These are phyloP conservation scores for Wickerhamiella sergipiensis DNA, from an alignment of 805 yeast species.

Conservation along the genomic window DNA sequence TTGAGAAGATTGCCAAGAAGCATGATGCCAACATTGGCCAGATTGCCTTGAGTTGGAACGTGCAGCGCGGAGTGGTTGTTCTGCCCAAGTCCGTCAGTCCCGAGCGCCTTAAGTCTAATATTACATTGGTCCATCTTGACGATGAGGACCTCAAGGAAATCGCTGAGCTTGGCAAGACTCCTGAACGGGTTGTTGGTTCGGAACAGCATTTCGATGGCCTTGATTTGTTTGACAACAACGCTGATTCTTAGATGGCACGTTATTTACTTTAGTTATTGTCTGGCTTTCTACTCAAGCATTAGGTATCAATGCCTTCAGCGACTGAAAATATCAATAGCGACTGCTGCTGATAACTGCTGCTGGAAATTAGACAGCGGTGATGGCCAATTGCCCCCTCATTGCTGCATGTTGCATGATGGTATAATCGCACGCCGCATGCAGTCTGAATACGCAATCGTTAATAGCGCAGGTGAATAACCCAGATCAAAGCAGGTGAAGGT, in stretches of 20 bases:
- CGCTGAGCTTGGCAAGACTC: conserved; percentile 5
- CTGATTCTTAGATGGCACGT: neutral
- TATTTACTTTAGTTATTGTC: too few species aligned
- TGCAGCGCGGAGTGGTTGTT: conserved; percentile 37
- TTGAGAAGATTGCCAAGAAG: conserved; percentile 42
- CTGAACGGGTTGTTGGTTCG: conserved; percentile 3
- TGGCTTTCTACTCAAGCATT: too few species aligned
- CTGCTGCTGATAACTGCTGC: too few species aligned
- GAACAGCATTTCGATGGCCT: neutral
- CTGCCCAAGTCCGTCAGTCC: conserved; percentile 57
- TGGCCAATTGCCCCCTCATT: too few species aligned
- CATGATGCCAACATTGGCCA: conserved; percentile 33
- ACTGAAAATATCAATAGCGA: too few species aligned
- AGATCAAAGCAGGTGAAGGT: too few species aligned
- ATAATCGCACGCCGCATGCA: too few species aligned
- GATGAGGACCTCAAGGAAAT: conserved; percentile 28
- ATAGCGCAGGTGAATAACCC: too few species aligned
- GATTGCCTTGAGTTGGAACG: conserved; percentile 12
- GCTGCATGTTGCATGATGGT: too few species aligned
- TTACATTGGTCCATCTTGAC: conserved; percentile 28
- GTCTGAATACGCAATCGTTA: too few species aligned
- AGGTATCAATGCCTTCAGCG: too few species aligned
- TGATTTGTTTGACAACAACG: neutral
- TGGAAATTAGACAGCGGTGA: too few species aligned
- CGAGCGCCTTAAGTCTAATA: conserved; percentile 36